These are phyloP conservation scores for Talaromyces amestolkiae DNA, from an alignment of 2,329 filamentous ascomycete species.

Conservation along the genomic window DNA sequence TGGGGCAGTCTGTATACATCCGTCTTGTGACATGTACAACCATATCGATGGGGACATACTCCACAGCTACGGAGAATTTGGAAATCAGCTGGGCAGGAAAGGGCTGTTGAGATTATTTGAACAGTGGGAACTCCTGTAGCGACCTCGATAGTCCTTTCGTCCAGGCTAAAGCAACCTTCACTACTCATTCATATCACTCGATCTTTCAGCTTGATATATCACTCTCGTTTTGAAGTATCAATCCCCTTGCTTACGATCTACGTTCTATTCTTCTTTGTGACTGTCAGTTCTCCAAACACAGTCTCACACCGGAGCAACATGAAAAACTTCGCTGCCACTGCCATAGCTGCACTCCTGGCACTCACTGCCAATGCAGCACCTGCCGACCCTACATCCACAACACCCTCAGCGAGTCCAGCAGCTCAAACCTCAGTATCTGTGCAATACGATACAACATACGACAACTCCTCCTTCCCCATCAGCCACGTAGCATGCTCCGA, in stretches of 20 bases:
- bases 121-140: too few relatives aligned
- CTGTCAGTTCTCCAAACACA: background rate
- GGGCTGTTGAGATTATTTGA: background rate
- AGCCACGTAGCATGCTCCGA: conserved; percentile 48
- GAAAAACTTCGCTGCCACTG: background rate
- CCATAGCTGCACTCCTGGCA: background rate
- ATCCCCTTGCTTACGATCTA: background rate
- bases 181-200: background rate
- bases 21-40: background rate
- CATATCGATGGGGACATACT: background rate
- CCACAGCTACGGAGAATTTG: background rate
- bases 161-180: too few relatives aligned
- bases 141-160: background rate
- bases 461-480: conserved; percentile 57
- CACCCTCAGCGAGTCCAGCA: background rate
- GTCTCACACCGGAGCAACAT: background rate
- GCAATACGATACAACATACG: conserved; percentile 71
- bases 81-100: background rate
- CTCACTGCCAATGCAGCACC: background rate
- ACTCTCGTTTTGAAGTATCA: background rate
- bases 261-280: background rate
- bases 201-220: background rate
- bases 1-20: background rate
- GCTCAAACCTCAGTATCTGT: conserved; percentile 46
- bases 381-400: background rate